phyloP scores from a whole-genome alignment of 352 stramenopile genomes.

The Plasmopara viticola region DNA sequence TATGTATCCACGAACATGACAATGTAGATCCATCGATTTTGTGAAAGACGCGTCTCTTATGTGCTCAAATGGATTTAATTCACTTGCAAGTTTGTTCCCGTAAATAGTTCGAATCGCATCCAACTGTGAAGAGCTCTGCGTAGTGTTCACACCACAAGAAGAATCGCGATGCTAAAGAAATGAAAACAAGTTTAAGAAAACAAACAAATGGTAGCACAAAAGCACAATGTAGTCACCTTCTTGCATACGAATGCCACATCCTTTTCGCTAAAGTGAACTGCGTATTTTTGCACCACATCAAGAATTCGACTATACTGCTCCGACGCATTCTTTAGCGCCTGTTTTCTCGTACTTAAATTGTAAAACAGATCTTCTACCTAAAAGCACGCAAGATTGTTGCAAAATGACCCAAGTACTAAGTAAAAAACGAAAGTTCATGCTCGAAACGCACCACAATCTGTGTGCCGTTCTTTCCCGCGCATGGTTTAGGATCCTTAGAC shows the following conservation, averaged over 20 bases:
- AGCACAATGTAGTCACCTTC: conserved; percentile 43
- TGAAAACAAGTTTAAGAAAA: not conserved
- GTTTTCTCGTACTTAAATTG: conserved; percentile 92
- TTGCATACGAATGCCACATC: conserved; percentile 94
- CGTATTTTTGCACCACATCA: conserved; percentile 95
- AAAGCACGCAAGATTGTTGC: not conserved
- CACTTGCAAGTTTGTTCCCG: conserved; percentile 56
- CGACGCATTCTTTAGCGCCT: conserved; percentile 88
- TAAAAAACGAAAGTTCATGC: not conserved
- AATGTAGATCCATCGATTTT: conserved; percentile 35
- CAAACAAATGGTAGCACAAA: too few species aligned
- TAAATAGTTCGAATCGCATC: conserved; percentile 75
- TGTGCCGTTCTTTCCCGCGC: conserved; percentile 75
- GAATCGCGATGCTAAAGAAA: conserved; percentile 56
- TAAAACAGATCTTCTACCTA: conserved; percentile 98
- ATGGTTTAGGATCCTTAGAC: conserved; percentile 55
- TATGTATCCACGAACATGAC: conserved; percentile 47
- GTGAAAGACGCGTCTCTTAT: conserved; percentile 20
- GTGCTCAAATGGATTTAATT: conserved; percentile 51
- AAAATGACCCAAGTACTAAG: not conserved
- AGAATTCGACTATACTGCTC: conserved; percentile 94
- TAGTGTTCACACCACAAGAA: conserved; percentile 77
- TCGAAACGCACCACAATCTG: conserved; percentile 51
- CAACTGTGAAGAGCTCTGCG: conserved; percentile 50
- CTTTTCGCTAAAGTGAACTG: conserved; percentile 87